phyloP scores from a whole-genome alignment of 768 basidiomycete genomes.

The Suillus discolor region DNA sequence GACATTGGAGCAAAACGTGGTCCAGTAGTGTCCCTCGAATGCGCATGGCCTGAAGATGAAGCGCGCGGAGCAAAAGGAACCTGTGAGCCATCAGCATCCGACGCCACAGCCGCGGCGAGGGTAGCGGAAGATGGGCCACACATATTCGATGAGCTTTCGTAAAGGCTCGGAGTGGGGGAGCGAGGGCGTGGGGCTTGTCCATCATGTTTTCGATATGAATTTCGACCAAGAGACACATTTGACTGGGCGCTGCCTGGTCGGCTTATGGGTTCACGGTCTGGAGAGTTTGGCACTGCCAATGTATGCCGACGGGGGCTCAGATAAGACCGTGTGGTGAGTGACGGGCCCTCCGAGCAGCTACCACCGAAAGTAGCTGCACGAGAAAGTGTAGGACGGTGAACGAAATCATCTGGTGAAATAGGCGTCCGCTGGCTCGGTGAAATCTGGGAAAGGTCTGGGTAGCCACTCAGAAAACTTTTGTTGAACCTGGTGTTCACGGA shows the following conservation, averaged over 20 bases:
- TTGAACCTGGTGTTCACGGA: conserved; percentile 7
- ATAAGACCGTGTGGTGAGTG: neutral
- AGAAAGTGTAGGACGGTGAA: conserved; percentile 6
- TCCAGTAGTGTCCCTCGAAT: conserved; percentile 8
- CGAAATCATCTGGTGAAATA: conserved; percentile 2
- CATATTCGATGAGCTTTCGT: conserved; percentile 13
- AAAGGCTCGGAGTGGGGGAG: conserved; percentile 16
- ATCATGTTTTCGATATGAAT: conserved; percentile 19
- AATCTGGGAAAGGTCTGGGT: neutral
- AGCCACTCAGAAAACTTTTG: neutral
- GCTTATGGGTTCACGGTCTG: conserved; percentile 9
- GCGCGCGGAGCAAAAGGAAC: neutral
- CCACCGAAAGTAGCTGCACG: conserved; percentile 17
- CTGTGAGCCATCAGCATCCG: neutral
- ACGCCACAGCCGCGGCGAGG: conserved; percentile 7
- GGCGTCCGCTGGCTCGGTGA: conserved; percentile 11
- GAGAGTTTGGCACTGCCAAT: conserved; percentile 11
- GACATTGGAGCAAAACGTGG: conserved; percentile 19
- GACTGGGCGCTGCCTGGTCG: conserved; percentile 15
- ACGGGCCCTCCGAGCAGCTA: conserved; percentile 13
- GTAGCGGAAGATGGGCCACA: conserved; percentile 12
- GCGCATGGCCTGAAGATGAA: neutral
- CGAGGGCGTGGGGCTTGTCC: conserved; percentile 18
- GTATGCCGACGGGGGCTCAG: conserved; percentile 14
- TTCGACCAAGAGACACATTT: conserved; percentile 14